phyloP scores from a whole-genome alignment of 345 rosid species.

The Erodium maritimum region DNA sequence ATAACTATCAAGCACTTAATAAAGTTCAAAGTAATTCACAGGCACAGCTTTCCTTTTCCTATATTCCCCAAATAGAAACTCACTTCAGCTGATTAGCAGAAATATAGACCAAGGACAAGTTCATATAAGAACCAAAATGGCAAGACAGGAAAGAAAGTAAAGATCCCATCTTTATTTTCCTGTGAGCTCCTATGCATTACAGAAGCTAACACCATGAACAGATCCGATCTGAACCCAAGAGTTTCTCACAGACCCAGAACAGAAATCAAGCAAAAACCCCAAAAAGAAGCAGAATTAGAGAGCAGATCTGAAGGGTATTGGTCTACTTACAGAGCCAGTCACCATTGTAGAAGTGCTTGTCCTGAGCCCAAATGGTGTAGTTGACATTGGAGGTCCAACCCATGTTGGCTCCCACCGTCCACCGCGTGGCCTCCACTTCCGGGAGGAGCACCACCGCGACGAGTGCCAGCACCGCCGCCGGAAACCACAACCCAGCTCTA shows the following conservation, averaged over 20 bases:
- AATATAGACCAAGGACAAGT: neutral
- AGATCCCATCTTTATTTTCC: neutral
- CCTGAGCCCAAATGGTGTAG: conserved; percentile 75
- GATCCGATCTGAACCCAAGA: neutral
- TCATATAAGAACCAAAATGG: neutral
- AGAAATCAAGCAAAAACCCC: conserved; percentile 20
- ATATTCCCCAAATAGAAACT: neutral
- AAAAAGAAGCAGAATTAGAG: neutral
- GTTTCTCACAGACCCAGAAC: neutral
- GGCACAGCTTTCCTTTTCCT: neutral
- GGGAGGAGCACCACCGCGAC: conserved; percentile 20
- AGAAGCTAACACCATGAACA: neutral
- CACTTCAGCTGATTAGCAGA: neutral
- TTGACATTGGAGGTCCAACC: conserved; percentile 67
- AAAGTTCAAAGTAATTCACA: neutral
- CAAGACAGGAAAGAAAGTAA: no score
- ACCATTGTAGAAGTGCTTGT: conserved; percentile 71
- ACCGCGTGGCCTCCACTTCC: conserved; percentile 28
- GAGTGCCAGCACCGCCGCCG: conserved; percentile 16
- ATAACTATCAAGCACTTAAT: no score
- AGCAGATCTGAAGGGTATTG: neutral
- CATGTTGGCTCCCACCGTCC: conserved; percentile 47
- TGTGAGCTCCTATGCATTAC: neutral
- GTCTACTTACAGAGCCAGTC: conserved; percentile 82
- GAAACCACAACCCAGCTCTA: neutral